Evolutionary conservation across 2,329 filamentous ascomycete species (phyloP).

Genomic region (Tolypocladium album): DNA sequence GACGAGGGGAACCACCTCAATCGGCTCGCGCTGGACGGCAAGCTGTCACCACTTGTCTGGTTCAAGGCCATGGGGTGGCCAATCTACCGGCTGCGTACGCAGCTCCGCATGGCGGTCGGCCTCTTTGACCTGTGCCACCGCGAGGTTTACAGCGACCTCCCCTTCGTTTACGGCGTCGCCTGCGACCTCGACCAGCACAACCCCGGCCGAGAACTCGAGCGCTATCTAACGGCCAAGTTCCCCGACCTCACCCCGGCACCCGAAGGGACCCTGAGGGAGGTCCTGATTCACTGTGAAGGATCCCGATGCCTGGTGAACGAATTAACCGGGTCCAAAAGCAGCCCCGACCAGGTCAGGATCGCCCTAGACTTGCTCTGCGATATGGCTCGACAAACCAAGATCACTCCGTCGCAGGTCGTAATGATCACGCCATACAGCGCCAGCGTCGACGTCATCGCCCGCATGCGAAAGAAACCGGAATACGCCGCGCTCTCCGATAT

Average conservation of each 20-base stretch:
- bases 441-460: slow-evolving; percentile 6
- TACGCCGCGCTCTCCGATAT: slow-evolving; percentile 5
- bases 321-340: slow-evolving; percentile 3
- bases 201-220: neutral
- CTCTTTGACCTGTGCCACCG: slow-evolving; percentile 9
- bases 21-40: slow-evolving; percentile 1
- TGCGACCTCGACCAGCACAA: neutral
- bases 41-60: slow-evolving; percentile 6
- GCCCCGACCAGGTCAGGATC: slow-evolving; percentile 7
- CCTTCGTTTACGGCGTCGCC: neutral
- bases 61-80: slow-evolving; percentile 7
- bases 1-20: slow-evolving; percentile 2
- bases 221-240: neutral
- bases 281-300: slow-evolving; percentile 10
- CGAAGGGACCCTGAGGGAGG: slow-evolving; percentile 1
- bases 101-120: slow-evolving; percentile 11
- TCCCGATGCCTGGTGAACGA: neutral
- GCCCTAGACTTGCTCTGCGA: slow-evolving; percentile 8
- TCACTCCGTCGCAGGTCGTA: slow-evolving; percentile 2
- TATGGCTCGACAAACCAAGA: slow-evolving; percentile 1
- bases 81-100: slow-evolving; percentile 7
- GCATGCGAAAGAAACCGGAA: slow-evolving; percentile 1
- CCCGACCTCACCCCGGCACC: neutral
- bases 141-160: slow-evolving; percentile 4
- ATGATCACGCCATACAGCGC: slow-evolving; percentile 8